These are phyloP conservation scores for Picochlorum sp. DNA, from an alignment of 139 green algal genomes.

Conservation along the genomic window DNA sequence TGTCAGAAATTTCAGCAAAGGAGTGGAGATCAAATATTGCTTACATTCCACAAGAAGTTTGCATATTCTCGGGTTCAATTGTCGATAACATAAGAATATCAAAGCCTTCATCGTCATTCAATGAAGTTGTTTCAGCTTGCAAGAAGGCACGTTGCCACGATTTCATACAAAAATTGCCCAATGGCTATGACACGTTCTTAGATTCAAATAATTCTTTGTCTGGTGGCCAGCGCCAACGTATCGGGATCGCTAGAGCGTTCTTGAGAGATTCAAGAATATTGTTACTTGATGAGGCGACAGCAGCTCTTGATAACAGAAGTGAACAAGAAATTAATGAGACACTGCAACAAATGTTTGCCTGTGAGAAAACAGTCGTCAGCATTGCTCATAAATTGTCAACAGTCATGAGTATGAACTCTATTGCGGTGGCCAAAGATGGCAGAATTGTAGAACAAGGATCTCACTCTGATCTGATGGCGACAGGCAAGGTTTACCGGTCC, in stretches of 20 bases:
- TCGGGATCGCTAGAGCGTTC: constrained; percentile 68
- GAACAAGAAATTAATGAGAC: constrained; percentile 45
- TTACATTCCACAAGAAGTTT: constrained; percentile 66
- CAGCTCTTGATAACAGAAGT: constrained; percentile 59
- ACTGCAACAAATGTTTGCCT: constrained; percentile 34
- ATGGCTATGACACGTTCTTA: constrained; percentile 34
- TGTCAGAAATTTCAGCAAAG: constrained; percentile 36
- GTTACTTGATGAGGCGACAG: constrained; percentile 91
- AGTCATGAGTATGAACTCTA: constrained; percentile 46
- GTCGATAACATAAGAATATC: constrained; percentile 82
- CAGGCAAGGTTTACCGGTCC: constrained; percentile 26
- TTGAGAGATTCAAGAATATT: constrained; percentile 64
- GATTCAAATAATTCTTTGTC: constrained; percentile 37
- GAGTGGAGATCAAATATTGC: constrained; percentile 60
- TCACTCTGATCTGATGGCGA: constrained; percentile 36
- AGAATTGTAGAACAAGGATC: constrained; percentile 38
- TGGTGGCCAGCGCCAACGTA: constrained; percentile 71
- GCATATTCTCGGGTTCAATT: constrained; percentile 73
- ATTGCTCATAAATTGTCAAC: constrained; percentile 67
- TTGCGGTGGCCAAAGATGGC: constrained; percentile 44
- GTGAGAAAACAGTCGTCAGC: constrained; percentile 44
- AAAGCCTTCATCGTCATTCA: constrained; percentile 11
- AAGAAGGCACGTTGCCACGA: constrained; percentile 51
- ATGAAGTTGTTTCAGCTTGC: constrained; percentile 43
- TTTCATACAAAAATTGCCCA: constrained; percentile 49